phyloP scores from a whole-genome alignment of 1,284 basidiomycete species.

The Moniliophthora roreri region DNA sequence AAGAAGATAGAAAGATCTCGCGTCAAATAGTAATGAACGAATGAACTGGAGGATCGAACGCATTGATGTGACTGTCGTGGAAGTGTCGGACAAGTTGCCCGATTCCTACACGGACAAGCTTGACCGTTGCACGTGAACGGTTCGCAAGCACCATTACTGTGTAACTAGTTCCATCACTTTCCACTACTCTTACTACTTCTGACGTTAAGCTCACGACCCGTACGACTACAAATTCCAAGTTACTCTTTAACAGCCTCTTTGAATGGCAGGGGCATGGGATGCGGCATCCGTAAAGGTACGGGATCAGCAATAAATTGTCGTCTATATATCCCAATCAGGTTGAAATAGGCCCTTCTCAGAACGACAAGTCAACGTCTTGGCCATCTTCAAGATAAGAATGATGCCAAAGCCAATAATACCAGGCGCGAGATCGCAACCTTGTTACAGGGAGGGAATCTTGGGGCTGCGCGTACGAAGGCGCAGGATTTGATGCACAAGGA shows the following conservation, averaged over 20 bases:
- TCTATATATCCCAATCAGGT: slow-evolving; percentile 2
- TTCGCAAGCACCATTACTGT: too few species aligned
- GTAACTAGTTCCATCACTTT: too few species aligned
- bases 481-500: slow-evolving; percentile 67
- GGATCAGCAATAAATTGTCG: neutral
- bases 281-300: slow-evolving; percentile 19
- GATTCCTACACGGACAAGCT: neutral
- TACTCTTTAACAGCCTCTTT: neutral
- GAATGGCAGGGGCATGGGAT: slow-evolving; percentile 15
- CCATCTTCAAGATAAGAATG: slow-evolving; percentile 67
- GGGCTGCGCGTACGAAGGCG: slow-evolving; percentile 66
- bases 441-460: slow-evolving; percentile 58
- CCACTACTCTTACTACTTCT: neutral
- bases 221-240: neutral
- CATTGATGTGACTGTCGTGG: neutral
- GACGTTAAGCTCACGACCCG: neutral
- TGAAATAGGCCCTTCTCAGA: slow-evolving; percentile 56
- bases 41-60: neutral
- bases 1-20: neutral
- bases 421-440: slow-evolving; percentile 66
- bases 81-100: neutral
- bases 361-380: slow-evolving; percentile 63
- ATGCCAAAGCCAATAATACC: slow-evolving; percentile 59
- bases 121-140: too few species aligned
- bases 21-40: neutral